Conservation (phyloP, 2,329 filamentous ascomycete species). For the Curvularia spicifera region DNA sequence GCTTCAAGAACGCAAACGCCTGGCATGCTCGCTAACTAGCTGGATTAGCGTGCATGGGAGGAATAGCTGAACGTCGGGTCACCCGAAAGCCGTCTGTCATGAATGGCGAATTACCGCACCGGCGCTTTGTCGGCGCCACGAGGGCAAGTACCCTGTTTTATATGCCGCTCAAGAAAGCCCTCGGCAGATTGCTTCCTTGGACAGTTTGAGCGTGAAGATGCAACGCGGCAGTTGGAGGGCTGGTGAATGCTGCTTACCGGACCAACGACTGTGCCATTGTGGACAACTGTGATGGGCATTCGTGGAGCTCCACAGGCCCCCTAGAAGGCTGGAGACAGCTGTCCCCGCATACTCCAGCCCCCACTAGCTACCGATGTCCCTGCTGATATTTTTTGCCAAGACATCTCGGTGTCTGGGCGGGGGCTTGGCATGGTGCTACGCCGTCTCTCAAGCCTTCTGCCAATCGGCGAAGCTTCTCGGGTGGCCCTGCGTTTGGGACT, state of each 20-base stretch:
- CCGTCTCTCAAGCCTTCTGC: conserved; percentile 5
- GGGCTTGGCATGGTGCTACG: not conserved
- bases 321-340: not conserved
- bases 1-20: conserved; percentile 1
- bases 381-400: not conserved
- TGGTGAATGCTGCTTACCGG: not conserved
- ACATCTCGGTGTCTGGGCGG: not conserved
- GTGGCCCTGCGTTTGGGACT: conserved; percentile 2
- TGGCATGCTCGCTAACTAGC: conserved; percentile 4
- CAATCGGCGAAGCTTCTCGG: conserved; percentile 12
- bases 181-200: not conserved
- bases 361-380: not conserved
- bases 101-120: conserved; percentile 1
- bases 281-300: not conserved
- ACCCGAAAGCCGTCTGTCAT: conserved; percentile 2
- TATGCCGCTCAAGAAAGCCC: not conserved
- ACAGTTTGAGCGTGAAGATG: not conserved
- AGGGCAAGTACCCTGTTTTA: not conserved
- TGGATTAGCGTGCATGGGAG: conserved; percentile 7
- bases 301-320: not conserved
- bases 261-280: not conserved
- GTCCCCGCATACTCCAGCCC: not conserved
- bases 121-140: not conserved
- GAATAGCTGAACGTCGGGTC: conserved; percentile 1
- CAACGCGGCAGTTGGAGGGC: not conserved